These are phyloP conservation scores for Fraxinus dipetala DNA, from an alignment of 305 asterid species.

Conservation along the genomic window DNA sequence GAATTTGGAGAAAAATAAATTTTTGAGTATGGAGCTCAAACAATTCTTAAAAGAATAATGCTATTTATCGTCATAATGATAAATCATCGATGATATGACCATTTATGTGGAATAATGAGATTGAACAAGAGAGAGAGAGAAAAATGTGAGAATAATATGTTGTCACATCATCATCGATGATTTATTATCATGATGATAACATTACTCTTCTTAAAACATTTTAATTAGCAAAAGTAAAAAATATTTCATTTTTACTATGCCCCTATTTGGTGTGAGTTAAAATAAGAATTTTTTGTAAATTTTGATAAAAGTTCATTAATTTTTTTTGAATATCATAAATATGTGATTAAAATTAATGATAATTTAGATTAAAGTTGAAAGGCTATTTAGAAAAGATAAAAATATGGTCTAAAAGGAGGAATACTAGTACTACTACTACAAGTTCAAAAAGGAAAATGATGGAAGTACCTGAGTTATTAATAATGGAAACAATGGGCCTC, in stretches of 20 bases:
- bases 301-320: too few relatives aligned
- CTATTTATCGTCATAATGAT: too few relatives aligned
- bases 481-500: conserved; percentile 40
- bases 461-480: conserved; percentile 22
- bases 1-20: background rate
- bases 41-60: background rate
- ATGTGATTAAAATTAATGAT: too few relatives aligned
- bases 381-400: background rate
- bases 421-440: background rate
- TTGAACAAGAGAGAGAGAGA: too few relatives aligned
- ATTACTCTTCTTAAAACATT: background rate
- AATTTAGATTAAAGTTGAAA: too few relatives aligned
- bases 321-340: too few relatives aligned
- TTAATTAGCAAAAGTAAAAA: background rate
- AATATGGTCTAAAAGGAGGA: background rate
- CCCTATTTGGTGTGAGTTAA: background rate
- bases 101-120: too few relatives aligned
- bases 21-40: background rate
- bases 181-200: too few relatives aligned
- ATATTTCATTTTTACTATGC: background rate
- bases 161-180: too few relatives aligned
- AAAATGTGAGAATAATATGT: too few relatives aligned
- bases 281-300: too few relatives aligned
- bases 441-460: conserved; percentile 2
- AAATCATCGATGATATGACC: too few relatives aligned